Base-by-base conservation (phyloP, 2,329 filamentous ascomycete genomes). In the Trichoderma koningiopsis region DNA sequence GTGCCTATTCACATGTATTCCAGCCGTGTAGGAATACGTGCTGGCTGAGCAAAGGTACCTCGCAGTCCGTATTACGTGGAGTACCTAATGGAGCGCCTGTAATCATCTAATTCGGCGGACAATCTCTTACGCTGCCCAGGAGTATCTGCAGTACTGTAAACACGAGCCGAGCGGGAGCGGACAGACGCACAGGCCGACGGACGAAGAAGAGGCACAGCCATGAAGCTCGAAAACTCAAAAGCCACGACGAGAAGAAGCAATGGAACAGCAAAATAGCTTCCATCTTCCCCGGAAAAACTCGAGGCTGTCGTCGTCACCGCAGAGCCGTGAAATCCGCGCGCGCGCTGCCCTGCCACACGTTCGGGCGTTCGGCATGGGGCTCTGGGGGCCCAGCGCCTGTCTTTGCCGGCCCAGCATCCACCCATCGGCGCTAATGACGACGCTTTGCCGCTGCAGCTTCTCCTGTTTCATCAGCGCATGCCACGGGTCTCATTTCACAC, bases 381-480 rank as follows among this genome's bases (percentile, higher is more conserved):
- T 37, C 55, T 43, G 55, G 27, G 27, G 55, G 29, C 31, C 53
- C 55, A 59, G 55, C 40, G 55, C 19, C 27, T 55, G 16, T 27
- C 19, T 35, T 43, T 58, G 27, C 59, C 58, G 59, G 40, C 10
- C 19, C 27, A 47, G 19, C 27, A 22, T 8, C 68, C 68, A 59
- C 53, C 22, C 31, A 27, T 69, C 33, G 60, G 67, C 68, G 68
- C 68, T 65, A 69, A 69, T 69, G 59, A 69, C 68, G 68, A 69
- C 52, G 66, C 66, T 55, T 52, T 57, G 61, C 49, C 60, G 40
- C 37, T 35, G 37, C 58, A 35, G 59, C 49, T 49, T 56, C 66
- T 68, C 49, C 57, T 62, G 66, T 62, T 62, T 68, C 66, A 62
- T 58, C 29, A 24, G 49, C 49, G 27, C 10, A 8, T n/a, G 16